Conservation (phyloP, 352 stramenopile species). For the Pythium dissotocum region DNA sequence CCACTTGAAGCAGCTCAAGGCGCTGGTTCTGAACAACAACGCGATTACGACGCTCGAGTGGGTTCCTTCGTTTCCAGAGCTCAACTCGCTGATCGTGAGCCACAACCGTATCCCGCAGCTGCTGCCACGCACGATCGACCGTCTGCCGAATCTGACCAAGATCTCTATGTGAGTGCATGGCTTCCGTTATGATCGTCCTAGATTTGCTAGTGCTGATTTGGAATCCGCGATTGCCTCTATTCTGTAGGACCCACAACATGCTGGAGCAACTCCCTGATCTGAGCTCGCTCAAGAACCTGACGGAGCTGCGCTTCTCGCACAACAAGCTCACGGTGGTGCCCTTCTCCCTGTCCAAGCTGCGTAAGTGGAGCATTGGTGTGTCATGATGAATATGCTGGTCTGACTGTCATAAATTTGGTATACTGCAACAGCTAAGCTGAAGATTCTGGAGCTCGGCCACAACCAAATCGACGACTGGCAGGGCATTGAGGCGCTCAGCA, state of each 20-base stretch:
- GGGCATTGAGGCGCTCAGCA: slow-evolving; percentile 60
- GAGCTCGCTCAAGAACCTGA: slow-evolving; percentile 60
- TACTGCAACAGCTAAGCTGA: slow-evolving; percentile 57
- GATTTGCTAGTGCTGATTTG: too few relatives aligned
- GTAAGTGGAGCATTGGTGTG: slow-evolving; percentile 36
- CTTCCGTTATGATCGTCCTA: too few relatives aligned
- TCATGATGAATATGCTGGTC: not conserved
- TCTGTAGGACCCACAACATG: slow-evolving; percentile 69
- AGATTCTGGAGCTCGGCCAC: slow-evolving; percentile 79
- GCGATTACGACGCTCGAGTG: slow-evolving; percentile 81
- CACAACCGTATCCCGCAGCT: slow-evolving; percentile 81
- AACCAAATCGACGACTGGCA: slow-evolving; percentile 84
- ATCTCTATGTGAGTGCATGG: slow-evolving; percentile 69
- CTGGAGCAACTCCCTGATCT: slow-evolving; percentile 74
- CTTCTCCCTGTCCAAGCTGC: slow-evolving; percentile 54
- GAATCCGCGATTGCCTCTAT: not conserved
- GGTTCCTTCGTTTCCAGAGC: slow-evolving; percentile 71
- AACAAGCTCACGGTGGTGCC: slow-evolving; percentile 79
- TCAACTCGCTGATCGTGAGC: slow-evolving; percentile 87
- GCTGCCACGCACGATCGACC: slow-evolving; percentile 55
- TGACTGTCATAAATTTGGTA: not conserved
- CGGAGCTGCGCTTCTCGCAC: slow-evolving; percentile 80
- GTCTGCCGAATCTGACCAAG: slow-evolving; percentile 76
- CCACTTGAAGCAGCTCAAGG: slow-evolving; percentile 70
- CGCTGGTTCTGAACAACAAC: slow-evolving; percentile 86